Evolutionary conservation across 2,329 filamentous ascomycete genomes (phyloP), one percentile per base, ranked within the genome.

Genomic region (Trichoderma polysporum): DNA sequence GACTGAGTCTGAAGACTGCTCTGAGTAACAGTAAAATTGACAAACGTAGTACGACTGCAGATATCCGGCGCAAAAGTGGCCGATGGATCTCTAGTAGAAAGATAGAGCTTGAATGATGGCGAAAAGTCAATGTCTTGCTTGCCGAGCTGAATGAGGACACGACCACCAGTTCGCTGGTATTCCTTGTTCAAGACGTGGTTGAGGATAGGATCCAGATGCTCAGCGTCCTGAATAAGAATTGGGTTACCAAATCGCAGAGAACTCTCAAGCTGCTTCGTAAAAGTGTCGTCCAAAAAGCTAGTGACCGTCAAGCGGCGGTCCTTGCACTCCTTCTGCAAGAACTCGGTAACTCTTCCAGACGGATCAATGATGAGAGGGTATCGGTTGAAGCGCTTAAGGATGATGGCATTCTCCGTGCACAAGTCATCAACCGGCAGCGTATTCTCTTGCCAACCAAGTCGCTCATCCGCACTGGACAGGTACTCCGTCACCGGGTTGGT

Each of bases 101-200:
- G 83, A 78, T 97, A 99, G 35, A 99, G 86, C 81, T 91, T 95
- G 85, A 99, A 99, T 0, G 94, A 89, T 1, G 95, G 94, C 59
- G 95, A 99, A 81, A 99, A 99, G 79, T 99, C 95, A 71, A 99
- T 99, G 80, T 99, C 94, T 79, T 99, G 96, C 80, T 95, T 97
- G 74, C 95, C 95, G 47, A 99, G 91, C 79, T 99, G 95, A 70
- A 99, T 99, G 62, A 99, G 88, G 53, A 98, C 94, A 86, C 95
- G 94, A 25, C 95, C 95, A 72, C 95, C 95, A 31, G 96, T 99
- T 82, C 94, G 96, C 80, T 99, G 96, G 79, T 99, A 99, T 76
- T 99, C 95, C 79, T 99, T 99, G 83, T 99, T 99, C 79, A 99
- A 88, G 66, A 99, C 94, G 74, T 99, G 95, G 76, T 98, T 99